A percentile compares a stretch with the other conserved stretches of the same genome.
phyloP scores from a whole-genome alignment of 192 early-diverging fungal species.

The Rhizoclosmatium globosum region DNA sequence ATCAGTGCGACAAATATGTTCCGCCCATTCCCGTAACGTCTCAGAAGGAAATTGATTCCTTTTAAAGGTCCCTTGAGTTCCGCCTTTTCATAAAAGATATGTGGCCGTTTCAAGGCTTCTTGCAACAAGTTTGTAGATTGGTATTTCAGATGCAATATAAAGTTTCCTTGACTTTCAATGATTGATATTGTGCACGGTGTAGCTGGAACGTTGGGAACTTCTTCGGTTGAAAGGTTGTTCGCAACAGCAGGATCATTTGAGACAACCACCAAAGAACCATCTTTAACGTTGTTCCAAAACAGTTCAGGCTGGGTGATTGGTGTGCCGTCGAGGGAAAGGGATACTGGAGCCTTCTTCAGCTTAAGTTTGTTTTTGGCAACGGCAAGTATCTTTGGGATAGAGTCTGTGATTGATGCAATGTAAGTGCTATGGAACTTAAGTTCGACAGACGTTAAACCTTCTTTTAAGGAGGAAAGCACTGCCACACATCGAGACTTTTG shows the following conservation, averaged over 20 bases:
- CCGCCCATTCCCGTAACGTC: constrained; percentile 36
- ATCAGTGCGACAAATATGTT: neutral
- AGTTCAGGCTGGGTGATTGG: neutral
- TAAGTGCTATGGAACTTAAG: neutral
- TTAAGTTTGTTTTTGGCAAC: constrained; percentile 40
- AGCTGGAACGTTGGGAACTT: neutral
- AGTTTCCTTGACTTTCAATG: constrained; percentile 2
- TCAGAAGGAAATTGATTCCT: constrained; percentile 55
- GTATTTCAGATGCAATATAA: constrained; percentile 47
- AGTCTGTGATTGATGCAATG: neutral
- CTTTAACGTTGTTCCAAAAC: constrained; percentile 6
- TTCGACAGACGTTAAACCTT: neutral
- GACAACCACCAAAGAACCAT: constrained; percentile 28
- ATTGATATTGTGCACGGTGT: neutral
- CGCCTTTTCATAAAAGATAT: constrained; percentile 55
- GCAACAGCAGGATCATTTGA: neutral
- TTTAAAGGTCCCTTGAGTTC: constrained; percentile 58
- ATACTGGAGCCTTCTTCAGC: constrained; percentile 29
- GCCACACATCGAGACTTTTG: constrained; percentile 19
- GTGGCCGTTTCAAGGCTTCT: constrained; percentile 47
- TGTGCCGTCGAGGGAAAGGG: constrained; percentile 16
- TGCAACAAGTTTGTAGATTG: constrained; percentile 29
- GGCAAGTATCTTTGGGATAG: constrained; percentile 7
- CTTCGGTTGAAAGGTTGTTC: neutral
- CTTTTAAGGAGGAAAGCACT: neutral